Evolutionary conservation across 2,329 filamentous ascomycete species (phyloP), one percentile per base, ranked within the genome.

Genomic region (Botrytis galanthina): DNA sequence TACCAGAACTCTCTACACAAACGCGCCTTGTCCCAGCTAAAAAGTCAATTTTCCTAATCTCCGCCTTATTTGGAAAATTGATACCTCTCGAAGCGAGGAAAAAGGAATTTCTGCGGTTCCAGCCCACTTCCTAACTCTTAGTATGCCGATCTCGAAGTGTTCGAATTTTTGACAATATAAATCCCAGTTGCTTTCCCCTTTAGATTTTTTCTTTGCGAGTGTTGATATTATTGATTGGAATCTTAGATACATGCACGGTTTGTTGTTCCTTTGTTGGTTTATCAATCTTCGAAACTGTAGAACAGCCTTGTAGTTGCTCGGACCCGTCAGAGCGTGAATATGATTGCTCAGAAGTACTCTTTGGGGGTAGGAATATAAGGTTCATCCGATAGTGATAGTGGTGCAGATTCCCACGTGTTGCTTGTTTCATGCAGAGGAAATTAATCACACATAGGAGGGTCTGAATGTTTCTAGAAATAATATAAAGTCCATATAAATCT

Each of bases 21-120:
- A 71, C 44, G 35, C 32, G 60, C 59, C 44, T 70, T 72, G 46
- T 72, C 71, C 70, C 71, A 69, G 37, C 44, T 62, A 26, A 73
- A 44, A 35, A 73, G 71, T 66, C 63, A 61, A 51, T 57, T 51
- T 62, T 51, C 63, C 44, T 32, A 73, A 73, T 73, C 66, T 73
- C 71, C 71, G 71, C 66, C 51, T 57, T 54, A 44, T 68, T 68
- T 46, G 51, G 51, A 57, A 57, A 35, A 35, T 66, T 35, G 14
- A 54, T n/a, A 63, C 69, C 48, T 62, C 54, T 63, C 59, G 42
- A 42, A 66, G 63, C 71, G 44, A 70, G 66, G 22, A 64, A 20
- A 60, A 66, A 42, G n/a, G 35, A 54, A 64, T 39, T 71, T 42
- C 60, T 71, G 59, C 44, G 60, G 70, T 54, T 71, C 70, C 59